Evolutionary conservation across 2,329 filamentous ascomycete genomes (phyloP).

Genomic region (Camptophora hylomeconis): DNA sequence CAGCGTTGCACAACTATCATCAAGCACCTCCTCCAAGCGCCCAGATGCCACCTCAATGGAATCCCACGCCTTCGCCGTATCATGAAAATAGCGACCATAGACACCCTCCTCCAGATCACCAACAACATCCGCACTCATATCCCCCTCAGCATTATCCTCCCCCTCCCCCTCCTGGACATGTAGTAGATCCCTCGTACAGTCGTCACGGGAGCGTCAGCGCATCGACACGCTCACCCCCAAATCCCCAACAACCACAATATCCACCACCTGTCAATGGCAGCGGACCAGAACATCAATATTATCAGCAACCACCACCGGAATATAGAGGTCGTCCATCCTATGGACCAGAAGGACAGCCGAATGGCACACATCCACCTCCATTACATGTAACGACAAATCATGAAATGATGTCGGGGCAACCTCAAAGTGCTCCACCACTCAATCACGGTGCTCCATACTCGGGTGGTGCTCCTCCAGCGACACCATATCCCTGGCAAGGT

Average conservation of each 20-base stretch:
- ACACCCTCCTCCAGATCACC: slow-evolving; percentile 11
- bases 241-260: slow-evolving; percentile 13
- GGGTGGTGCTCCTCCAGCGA: slow-evolving; percentile 2
- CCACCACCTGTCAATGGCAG: slow-evolving; percentile 12
- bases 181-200: slow-evolving; percentile 12
- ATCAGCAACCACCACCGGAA: slow-evolving; percentile 12
- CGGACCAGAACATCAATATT: slow-evolving; percentile 13
- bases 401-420: slow-evolving; percentile 16
- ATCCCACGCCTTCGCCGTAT: slow-evolving; percentile 16
- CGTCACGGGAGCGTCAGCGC: slow-evolving; percentile 16
- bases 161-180: slow-evolving; percentile 11
- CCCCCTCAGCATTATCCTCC: slow-evolving; percentile 6
- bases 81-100: slow-evolving; percentile 14
- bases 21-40: slow-evolving; percentile 7
- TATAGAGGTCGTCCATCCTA: slow-evolving; percentile 15
- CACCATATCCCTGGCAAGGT: slow-evolving; percentile 1
- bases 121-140: slow-evolving; percentile 10
- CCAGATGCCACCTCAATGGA: slow-evolving; percentile 14
- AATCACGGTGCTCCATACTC: slow-evolving; percentile 12
- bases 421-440: slow-evolving; percentile 8
- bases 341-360: slow-evolving; percentile 11
- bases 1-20: slow-evolving; percentile 16
- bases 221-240: slow-evolving; percentile 16
- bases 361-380: slow-evolving; percentile 13
- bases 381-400: slow-evolving; percentile 16